Evolutionary conservation across 2,329 filamentous ascomycete genomes (phyloP).

Genomic region (Septoria petroselini): DNA sequence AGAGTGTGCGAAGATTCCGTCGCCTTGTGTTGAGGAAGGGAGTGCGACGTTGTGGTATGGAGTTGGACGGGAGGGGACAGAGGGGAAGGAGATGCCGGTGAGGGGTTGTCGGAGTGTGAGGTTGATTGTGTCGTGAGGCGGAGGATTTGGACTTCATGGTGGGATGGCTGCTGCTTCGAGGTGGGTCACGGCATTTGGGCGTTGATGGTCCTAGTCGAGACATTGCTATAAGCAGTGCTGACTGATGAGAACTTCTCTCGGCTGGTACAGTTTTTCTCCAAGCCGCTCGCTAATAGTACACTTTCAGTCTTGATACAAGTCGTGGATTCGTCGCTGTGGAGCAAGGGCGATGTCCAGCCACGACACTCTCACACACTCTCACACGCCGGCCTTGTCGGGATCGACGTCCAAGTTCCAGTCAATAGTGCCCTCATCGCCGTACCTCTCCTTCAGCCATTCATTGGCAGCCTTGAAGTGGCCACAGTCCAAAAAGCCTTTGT

Average conservation of each 20-base stretch:
- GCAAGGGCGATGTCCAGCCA: background rate
- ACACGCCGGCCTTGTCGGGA: constrained; percentile 44
- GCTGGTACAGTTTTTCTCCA: too few relatives aligned
- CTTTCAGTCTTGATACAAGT: background rate
- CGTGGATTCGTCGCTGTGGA: background rate
- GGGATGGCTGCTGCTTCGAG: background rate
- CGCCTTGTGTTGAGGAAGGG: background rate
- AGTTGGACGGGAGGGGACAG: too few relatives aligned
- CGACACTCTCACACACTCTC: too few relatives aligned
- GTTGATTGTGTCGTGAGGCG: background rate
- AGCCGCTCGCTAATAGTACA: too few relatives aligned
- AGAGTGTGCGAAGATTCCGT: background rate
- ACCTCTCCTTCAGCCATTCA: constrained; percentile 74
- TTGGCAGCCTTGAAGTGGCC: constrained; percentile 79
- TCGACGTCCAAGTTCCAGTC: constrained; percentile 67
- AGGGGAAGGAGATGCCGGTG: background rate
- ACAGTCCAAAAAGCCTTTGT: constrained; percentile 67
- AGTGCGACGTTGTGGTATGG: background rate
- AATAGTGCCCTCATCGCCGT: constrained; percentile 76
- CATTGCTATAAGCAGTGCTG: too few relatives aligned
- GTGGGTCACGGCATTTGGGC: too few relatives aligned
- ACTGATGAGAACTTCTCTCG: too few relatives aligned
- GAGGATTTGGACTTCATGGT: background rate
- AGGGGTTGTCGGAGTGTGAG: background rate
- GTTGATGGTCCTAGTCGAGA: too few relatives aligned